Evolutionary conservation across 2,329 filamentous ascomycete genomes (phyloP).

Genomic region (Nannizzia gypsea): DNA sequence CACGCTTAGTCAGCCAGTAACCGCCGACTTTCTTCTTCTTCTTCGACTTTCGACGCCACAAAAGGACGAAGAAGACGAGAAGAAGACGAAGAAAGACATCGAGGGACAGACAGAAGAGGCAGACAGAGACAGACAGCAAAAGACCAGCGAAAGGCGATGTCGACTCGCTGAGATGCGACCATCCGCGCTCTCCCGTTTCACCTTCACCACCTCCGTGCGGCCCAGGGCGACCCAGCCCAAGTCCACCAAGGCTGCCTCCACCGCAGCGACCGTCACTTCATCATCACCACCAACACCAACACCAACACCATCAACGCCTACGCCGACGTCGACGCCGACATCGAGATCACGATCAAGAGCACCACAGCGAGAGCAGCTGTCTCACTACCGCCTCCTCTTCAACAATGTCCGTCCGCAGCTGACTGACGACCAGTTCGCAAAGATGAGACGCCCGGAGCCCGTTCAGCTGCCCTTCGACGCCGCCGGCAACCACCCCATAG

Average conservation of each 20-base stretch:
- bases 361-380: background rate
- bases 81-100: background rate
- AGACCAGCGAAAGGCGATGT: background rate
- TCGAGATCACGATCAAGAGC: slow-evolving; percentile 3
- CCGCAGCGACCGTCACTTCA: background rate
- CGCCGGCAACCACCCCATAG: background rate
- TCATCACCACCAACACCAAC: background rate
- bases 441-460: background rate
- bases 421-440: slow-evolving; percentile 1
- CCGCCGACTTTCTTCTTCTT: background rate
- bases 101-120: background rate
- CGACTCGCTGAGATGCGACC: background rate
- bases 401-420: slow-evolving; percentile 2
- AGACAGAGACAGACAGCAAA: background rate
- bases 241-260: background rate
- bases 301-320: background rate
- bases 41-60: background rate
- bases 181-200: background rate
- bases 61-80: background rate
- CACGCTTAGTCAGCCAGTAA: background rate
- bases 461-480: background rate
- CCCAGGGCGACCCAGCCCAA: background rate
- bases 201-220: background rate
- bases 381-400: background rate
- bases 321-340: background rate